Evolutionary conservation across 129 eudicot genomes (phyloP).

Genomic region (Chrysanthemum lavandulifolium): DNA sequence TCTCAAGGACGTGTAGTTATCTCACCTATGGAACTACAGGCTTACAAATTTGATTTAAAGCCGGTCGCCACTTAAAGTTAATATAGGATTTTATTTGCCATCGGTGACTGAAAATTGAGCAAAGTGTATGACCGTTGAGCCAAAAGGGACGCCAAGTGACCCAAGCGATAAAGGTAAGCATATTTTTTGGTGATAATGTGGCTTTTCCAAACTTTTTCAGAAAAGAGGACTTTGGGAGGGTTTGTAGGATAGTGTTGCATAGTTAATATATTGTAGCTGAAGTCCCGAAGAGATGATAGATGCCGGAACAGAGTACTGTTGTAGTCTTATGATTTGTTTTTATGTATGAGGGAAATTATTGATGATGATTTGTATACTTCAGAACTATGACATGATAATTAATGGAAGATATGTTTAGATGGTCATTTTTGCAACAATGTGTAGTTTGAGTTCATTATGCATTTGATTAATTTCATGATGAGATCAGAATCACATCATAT

Average conservation of each 20-base stretch:
- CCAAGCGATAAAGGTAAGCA: not conserved
- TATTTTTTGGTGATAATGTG: slow-evolving; percentile 11
- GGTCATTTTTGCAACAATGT: not conserved
- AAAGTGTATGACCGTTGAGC: not conserved
- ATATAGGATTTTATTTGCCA: not conserved
- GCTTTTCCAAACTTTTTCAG: not conserved
- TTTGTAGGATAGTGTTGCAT: slow-evolving; percentile 11
- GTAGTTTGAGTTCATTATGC: too few relatives aligned
- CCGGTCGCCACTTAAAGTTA: slow-evolving; percentile 30
- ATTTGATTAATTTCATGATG: too few relatives aligned
- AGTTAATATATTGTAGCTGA: slow-evolving; percentile 10
- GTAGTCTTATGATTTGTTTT: slow-evolving; percentile 22
- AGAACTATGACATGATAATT: slow-evolving; percentile 16
- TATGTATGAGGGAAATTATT: slow-evolving; percentile 23
- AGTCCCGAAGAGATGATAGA: slow-evolving; percentile 16
- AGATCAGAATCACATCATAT: too few relatives aligned
- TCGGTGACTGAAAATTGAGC: not conserved
- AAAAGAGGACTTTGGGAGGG: not conserved
- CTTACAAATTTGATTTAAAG: slow-evolving; percentile 72
- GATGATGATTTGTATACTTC: slow-evolving; percentile 29
- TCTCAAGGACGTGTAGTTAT: slow-evolving; percentile 76
- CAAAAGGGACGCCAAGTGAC: not conserved
- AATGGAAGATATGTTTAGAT: slow-evolving; percentile 10
- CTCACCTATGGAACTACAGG: slow-evolving; percentile 92
- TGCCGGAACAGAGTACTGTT: not conserved